Evolutionary conservation across 2,329 filamentous ascomycete genomes (phyloP), one percentile per base, ranked within the genome.

Genomic region (Fusarium nematophilum): DNA sequence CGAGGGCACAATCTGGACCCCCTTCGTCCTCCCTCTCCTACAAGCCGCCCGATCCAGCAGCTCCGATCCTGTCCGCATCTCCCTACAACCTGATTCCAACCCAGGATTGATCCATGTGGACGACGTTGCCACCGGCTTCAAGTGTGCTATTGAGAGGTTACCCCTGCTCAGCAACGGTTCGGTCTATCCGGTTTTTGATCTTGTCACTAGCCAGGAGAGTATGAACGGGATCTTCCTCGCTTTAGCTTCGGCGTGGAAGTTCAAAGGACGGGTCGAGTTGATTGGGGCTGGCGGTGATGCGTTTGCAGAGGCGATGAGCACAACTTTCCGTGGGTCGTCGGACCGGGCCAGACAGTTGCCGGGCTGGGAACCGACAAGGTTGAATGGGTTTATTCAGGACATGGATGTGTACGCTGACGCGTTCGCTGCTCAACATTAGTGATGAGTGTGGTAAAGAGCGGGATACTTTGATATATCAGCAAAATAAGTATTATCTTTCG

Each of bases 371-470:
- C 42, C 42, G 7, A 11, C 21, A 15, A 34, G 42, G 10, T 21
- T 13, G 17, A 45, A 45, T 45, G 42, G 42, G 3, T 45, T 45
- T 13, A 26, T 45, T 5, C 9, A 10, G 11, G 18, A 45, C 15
- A 34, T 45, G 42, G 42, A 45, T 9, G 30, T 34, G 10, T 45
- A 45, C 18, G 42, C 42, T 26, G 42, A 29, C 6, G 42, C 42
- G 5, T 45, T 45, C 26, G 29, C 29, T 4, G 25, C 42, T 15
- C 42, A 45, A 14, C 21, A 45, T 23, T 34, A 45, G 30, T n/a
- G n/a, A n/a, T n/a, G n/a, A n/a, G n/a, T n/a, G n/a, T n/a, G n/a
- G n/a, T n/a, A n/a, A n/a, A n/a, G n/a, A n/a, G n/a, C n/a, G n/a
- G n/a, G n/a, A n/a, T n/a, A n/a, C n/a, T n/a, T n/a, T n/a, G n/a